Base-by-base conservation (phyloP, 73 alveolate species). In the Uronychia setigera region DNA sequence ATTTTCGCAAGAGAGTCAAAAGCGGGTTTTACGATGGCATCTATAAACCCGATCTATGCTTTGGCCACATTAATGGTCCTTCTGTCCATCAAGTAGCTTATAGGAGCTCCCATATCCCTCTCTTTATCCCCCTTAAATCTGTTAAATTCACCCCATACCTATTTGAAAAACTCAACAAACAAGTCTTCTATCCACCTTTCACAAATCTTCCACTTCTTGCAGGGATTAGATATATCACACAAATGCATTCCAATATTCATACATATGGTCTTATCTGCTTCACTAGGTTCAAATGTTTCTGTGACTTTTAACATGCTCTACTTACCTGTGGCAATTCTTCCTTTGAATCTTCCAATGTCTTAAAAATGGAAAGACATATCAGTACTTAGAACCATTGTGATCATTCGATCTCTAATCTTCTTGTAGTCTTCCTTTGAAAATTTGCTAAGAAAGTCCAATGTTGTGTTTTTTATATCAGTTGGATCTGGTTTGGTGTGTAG, bases 61-160 rank as follows among this genome's bases (percentile, higher is more conserved):
- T 35, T 74, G 31, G 94, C 90, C 59, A 94, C 84, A 57, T 80
- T 89, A 26, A 88, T 79, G 35, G 90, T 94, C 35, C 89, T 58
- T 75, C 98, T 80, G 80, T 94, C 97, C 90, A 89, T 90, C 25
- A 91, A 77, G 32, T 33, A 82, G 57, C 93, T 76, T 1, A 91
- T 78, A 31, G 80, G 80, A 9, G 35, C 26, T 14, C 86, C 82
- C 13, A 60, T 30, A 67, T 86, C 91, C 80, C 92, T 76, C 80
- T 93, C 97, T 59, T 59, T 58, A 78, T 93, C 86, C 29, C 86
- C 86, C 46, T 58, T 33, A n/a, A 74, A 27, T 82, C 27, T 5
- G 19, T 46, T 5, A 46, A 19, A 19, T 19, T 19, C n/a, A 46
- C n/a, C n/a, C 19, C 67, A 11, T 46, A 46, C 84, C 46, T 86